Evolutionary conservation across 1,139 yeast species (phyloP).

Genomic region (Suhomyces panamericanus): DNA sequence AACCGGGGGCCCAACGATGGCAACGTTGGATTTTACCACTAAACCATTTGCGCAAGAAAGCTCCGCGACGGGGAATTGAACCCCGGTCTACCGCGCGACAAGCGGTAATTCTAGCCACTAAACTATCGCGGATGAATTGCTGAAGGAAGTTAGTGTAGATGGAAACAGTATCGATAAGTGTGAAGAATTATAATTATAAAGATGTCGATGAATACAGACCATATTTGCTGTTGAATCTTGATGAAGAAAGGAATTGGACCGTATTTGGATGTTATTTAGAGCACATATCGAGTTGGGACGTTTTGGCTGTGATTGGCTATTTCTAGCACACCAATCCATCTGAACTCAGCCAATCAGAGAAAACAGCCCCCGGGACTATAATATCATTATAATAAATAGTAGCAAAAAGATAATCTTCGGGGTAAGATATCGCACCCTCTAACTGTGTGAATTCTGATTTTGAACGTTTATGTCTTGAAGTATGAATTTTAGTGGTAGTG

Average conservation of each 20-base stretch:
- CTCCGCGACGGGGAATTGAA: conserved; percentile 73
- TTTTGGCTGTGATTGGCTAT: neutral
- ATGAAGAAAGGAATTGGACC: too few species aligned
- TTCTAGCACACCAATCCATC: neutral
- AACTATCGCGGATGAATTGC: conserved; percentile 40
- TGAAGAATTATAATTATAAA: neutral
- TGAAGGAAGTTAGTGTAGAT: neutral
- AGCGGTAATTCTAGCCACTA: conserved; percentile 51
- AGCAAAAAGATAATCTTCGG: too few species aligned
- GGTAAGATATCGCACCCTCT: too few species aligned
- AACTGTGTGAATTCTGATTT: too few species aligned
- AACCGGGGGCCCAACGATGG: too few species aligned
- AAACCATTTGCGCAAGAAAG: conserved; percentile 15
- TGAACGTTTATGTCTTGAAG: too few species aligned
- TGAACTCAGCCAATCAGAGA: neutral
- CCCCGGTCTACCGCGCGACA: conserved; percentile 70
- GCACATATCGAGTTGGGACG: neutral
- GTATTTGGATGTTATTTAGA: too few species aligned
- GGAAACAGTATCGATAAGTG: neutral
- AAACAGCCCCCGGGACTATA: neutral
- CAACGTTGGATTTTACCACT: too few species aligned
- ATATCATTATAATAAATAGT: too few species aligned
- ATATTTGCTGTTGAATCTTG: too few species aligned
- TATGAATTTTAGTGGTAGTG: too few species aligned
- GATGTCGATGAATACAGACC: too few species aligned